phyloP scores from a whole-genome alignment of 192 early-diverging fungal species.

The Coemansia sp. region DNA sequence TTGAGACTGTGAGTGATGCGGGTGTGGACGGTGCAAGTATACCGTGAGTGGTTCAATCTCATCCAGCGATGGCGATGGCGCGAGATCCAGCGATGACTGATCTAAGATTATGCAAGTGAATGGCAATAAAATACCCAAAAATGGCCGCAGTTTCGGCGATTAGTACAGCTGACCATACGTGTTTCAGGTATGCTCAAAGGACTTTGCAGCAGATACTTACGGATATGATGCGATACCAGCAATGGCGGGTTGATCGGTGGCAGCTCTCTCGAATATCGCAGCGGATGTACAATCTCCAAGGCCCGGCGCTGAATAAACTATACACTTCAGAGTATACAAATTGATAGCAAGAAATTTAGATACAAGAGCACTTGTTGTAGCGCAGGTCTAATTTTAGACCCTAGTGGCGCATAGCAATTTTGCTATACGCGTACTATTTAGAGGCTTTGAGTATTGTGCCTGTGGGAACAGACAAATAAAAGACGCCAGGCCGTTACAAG shows the following conservation, averaged over 20 bases:
- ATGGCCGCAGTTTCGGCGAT: background rate
- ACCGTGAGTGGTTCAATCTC: conserved; percentile 39
- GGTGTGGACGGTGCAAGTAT: conserved; percentile 31
- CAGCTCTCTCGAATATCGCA: conserved; percentile 29
- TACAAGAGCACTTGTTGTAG: background rate
- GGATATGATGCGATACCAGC: conserved; percentile 21
- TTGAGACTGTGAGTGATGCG: conserved; percentile 13
- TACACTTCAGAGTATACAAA: background rate
- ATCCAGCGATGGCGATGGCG: conserved; percentile 34
- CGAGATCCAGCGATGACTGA: conserved; percentile 25
- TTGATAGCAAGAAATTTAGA: background rate
- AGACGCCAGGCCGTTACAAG: too few species aligned
- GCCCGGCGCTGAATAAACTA: conserved; percentile 52
- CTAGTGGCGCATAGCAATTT: background rate
- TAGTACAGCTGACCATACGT: background rate
- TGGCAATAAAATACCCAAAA: background rate
- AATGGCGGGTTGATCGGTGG: conserved; percentile 48
- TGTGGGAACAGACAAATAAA: background rate
- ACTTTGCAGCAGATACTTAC: conserved; percentile 29
- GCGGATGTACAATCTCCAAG: conserved; percentile 37
- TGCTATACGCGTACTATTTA: background rate
- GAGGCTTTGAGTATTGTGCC: background rate
- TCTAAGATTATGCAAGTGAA: conserved; percentile 20
- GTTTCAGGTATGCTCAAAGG: too few species aligned
- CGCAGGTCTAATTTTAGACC: background rate